Evolutionary conservation across 2,329 filamentous ascomycete genomes (phyloP).

Genomic region (Neurospora sp.): DNA sequence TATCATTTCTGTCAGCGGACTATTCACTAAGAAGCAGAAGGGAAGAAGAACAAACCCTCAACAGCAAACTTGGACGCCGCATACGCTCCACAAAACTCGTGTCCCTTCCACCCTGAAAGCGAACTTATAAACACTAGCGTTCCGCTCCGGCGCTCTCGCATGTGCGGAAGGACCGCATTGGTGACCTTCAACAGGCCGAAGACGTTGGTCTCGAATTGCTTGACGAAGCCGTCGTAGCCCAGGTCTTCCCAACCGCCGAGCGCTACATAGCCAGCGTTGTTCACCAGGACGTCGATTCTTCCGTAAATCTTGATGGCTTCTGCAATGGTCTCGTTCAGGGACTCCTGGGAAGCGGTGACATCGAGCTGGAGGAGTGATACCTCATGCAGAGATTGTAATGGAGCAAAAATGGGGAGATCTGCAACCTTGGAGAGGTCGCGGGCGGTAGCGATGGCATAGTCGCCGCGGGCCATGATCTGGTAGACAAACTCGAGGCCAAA

Average conservation of each 20-base stretch:
- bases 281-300: slow-evolving; percentile 15
- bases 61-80: slow-evolving; percentile 6
- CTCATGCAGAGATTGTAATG: background rate
- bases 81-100: slow-evolving; percentile 5
- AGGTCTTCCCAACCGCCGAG: slow-evolving; percentile 10
- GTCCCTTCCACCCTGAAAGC: slow-evolving; percentile 5
- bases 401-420: background rate
- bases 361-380: slow-evolving; percentile 11
- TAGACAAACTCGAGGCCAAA: slow-evolving; percentile 9
- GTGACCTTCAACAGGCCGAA: slow-evolving; percentile 15
- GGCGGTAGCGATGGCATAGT: slow-evolving; percentile 15
- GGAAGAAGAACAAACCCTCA: slow-evolving; percentile 6
- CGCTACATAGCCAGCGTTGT: slow-evolving; percentile 13
- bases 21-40: no score
- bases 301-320: slow-evolving; percentile 10
- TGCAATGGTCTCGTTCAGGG: slow-evolving; percentile 6
- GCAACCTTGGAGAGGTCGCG: slow-evolving; percentile 7
- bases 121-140: slow-evolving; percentile 17
- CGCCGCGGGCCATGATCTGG: slow-evolving; percentile 9
- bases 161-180: slow-evolving; percentile 15
- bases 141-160: slow-evolving; percentile 8
- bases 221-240: slow-evolving; percentile 7
- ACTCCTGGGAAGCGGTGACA: slow-evolving; percentile 6
- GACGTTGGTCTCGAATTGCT: slow-evolving; percentile 16
- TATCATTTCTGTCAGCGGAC: background rate